These are phyloP conservation scores for Dendrobium huoshanense DNA, from an alignment of 106 monocot genomes.

Conservation along the genomic window DNA sequence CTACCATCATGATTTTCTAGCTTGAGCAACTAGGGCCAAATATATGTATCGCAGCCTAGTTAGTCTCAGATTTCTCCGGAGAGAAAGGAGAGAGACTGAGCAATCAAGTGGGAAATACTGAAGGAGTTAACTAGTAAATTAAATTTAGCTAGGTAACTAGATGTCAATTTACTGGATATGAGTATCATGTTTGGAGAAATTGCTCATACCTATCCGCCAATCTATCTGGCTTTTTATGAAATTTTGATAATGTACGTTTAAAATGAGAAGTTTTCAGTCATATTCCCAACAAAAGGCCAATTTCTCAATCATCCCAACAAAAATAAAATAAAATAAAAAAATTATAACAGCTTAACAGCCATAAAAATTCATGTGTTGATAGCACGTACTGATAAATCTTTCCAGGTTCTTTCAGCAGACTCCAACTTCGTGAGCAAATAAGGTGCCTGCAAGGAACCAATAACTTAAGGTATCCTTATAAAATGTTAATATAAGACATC, in stretches of 20 bases:
- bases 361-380: not conserved
- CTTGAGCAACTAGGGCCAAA: not conserved
- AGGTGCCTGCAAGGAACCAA: constrained; percentile 48
- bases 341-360: not conserved
- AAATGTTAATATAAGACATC: not conserved
- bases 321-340: not conserved
- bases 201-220: not conserved
- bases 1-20: not conserved
- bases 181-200: not conserved
- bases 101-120: not conserved
- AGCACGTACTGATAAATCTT: constrained; percentile 81
- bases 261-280: not conserved
- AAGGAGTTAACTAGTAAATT: not conserved
- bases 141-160: not conserved
- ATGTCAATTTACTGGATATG: not conserved
- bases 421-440: constrained; percentile 83
- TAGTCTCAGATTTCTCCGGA: not conserved
- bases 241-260: not conserved
- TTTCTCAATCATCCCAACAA: not conserved
- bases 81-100: not conserved
- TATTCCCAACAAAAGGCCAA: not conserved
- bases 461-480: not conserved
- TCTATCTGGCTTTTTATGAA: not conserved
- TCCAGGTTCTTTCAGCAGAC: constrained; percentile 95
- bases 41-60: not conserved